phyloP scores from a whole-genome alignment of 345 rosid species.

The Salix koriyanagi region DNA sequence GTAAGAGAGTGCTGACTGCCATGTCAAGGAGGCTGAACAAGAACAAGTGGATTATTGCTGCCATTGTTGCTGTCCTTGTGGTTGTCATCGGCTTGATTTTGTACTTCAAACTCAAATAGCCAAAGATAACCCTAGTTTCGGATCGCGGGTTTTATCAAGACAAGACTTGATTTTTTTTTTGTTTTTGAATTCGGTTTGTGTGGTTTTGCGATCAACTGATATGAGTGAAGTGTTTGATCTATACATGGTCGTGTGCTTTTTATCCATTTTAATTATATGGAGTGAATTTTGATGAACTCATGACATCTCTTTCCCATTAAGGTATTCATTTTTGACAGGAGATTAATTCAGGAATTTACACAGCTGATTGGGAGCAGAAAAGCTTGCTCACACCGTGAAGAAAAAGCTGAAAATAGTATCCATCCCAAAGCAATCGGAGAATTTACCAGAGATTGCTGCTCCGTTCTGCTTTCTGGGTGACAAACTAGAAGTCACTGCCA shows the following conservation, averaged over 20 bases:
- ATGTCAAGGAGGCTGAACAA: slow-evolving; percentile 79
- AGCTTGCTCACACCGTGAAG: not conserved
- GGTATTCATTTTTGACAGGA: not conserved
- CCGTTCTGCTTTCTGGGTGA: not conserved
- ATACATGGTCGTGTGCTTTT: not conserved
- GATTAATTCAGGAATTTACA: not conserved
- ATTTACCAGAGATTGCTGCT: not conserved
- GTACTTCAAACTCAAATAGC: slow-evolving; percentile 64
- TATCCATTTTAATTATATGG: not conserved
- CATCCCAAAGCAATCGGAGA: not conserved
- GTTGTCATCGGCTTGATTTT: slow-evolving; percentile 50
- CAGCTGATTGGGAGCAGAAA: not conserved
- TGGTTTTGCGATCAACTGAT: slow-evolving; percentile 12
- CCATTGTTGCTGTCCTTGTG: slow-evolving; percentile 48
- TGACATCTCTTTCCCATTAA: not conserved
- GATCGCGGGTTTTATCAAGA: not conserved
- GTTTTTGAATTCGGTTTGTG: not conserved
- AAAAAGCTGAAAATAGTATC: not conserved
- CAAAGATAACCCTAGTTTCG: not conserved
- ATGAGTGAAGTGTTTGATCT: not conserved
- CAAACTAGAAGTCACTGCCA: not conserved
- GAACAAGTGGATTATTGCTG: slow-evolving; percentile 84
- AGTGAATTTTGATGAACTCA: not conserved
- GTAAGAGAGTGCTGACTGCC: slow-evolving; percentile 70
- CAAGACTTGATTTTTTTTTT: not conserved